phyloP scores from a whole-genome alignment of 352 stramenopile species.

The Globisporangium emineosum region DNA sequence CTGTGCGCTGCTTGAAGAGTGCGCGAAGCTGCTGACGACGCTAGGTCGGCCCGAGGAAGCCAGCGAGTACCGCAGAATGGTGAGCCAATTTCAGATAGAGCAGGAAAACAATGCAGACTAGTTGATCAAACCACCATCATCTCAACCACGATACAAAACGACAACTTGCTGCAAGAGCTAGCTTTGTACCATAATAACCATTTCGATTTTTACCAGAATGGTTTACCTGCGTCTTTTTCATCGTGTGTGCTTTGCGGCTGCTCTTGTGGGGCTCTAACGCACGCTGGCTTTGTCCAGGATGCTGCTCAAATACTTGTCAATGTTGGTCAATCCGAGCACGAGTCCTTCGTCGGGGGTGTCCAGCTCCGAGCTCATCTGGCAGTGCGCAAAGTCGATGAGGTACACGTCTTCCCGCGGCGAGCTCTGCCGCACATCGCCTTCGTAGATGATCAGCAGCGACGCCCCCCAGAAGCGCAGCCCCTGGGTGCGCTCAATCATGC shows the following conservation, averaged over 20 bases:
- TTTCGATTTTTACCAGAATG: constrained; percentile 4
- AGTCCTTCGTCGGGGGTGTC: constrained; percentile 58
- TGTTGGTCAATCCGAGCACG: constrained; percentile 61
- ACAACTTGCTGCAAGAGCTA: neutral
- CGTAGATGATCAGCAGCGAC: constrained; percentile 74
- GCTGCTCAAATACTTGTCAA: constrained; percentile 42
- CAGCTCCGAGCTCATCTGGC: constrained; percentile 57
- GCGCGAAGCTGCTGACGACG: constrained; percentile 60
- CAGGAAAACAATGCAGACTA: constrained; percentile 4
- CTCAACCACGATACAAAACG: neutral
- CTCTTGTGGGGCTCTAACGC: neutral
- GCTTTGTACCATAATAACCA: constrained; percentile 13
- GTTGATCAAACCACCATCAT: neutral
- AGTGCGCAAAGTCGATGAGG: constrained; percentile 80
- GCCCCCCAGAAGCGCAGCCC: constrained; percentile 75
- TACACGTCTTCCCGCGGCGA: constrained; percentile 39
- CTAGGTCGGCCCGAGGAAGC: constrained; percentile 70
- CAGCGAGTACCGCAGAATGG: constrained; percentile 60
- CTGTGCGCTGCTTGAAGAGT: constrained; percentile 52
- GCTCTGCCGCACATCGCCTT: constrained; percentile 44
- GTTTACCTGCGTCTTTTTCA: neutral
- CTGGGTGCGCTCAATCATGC: constrained; percentile 35
- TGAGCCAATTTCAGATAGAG: constrained; percentile 35
- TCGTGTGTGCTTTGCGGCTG: neutral
- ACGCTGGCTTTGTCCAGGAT: constrained; percentile 22